Conservation (phyloP, 305 asterid genomes). For the Solanum hybrid region DNA sequence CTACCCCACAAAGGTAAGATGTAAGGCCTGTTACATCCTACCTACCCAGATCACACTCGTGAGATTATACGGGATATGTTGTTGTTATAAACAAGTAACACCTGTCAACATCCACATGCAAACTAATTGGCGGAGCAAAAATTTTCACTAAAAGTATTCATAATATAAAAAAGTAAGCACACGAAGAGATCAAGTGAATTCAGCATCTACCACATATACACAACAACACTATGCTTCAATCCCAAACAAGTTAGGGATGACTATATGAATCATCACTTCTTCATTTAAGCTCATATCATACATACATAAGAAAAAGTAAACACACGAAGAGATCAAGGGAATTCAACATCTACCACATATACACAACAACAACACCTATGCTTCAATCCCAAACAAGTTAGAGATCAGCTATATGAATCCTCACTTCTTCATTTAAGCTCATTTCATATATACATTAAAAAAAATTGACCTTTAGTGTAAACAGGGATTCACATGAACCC, state of each 20-base stretch:
- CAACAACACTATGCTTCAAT: background rate
- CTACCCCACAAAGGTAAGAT: background rate
- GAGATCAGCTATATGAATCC: background rate
- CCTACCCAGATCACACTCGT: background rate
- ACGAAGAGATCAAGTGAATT: background rate
- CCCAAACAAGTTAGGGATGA: background rate
- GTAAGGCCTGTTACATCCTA: background rate
- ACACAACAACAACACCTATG: background rate
- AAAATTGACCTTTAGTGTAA: background rate
- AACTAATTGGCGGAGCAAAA: background rate
- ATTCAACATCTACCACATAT: background rate
- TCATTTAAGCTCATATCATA: background rate
- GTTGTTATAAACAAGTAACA: background rate
- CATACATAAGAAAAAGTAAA: background rate
- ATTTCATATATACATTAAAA: background rate
- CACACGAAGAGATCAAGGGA: background rate
- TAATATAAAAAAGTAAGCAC: background rate
- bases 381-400: background rate
- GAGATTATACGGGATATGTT: background rate
- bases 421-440: background rate
- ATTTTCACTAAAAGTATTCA: background rate
- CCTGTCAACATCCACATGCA: background rate
- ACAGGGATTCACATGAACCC: background rate
- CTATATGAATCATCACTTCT: background rate
- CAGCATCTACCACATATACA: background rate